A percentile compares a stretch with the other conserved stretches of the same genome.
Evolutionary conservation across 768 basidiomycete species (phyloP).

Genomic region (Mycena vulgaris): DNA sequence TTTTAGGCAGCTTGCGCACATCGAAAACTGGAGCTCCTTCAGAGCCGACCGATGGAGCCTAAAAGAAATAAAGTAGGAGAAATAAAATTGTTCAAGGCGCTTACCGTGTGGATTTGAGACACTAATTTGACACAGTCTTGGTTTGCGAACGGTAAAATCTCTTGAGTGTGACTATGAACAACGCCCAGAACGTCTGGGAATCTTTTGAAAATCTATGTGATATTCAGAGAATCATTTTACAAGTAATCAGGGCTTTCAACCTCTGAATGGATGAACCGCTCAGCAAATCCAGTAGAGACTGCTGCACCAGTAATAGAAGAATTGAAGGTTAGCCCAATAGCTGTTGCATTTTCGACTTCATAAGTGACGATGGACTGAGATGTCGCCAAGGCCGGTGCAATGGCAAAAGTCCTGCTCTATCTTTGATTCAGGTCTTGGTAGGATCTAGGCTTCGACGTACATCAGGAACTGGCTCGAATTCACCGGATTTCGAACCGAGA

Average conservation of each 20-base stretch:
- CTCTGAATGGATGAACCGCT: slow-evolving; percentile 44
- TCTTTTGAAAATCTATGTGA: slow-evolving; percentile 35
- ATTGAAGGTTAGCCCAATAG: slow-evolving; percentile 40
- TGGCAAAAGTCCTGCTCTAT: slow-evolving; percentile 43
- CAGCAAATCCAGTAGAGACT: slow-evolving; percentile 40
- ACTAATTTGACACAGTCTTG: slow-evolving; percentile 29
- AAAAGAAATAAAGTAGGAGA: background rate
- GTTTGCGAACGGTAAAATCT: slow-evolving; percentile 40
- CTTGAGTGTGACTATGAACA: slow-evolving; percentile 36
- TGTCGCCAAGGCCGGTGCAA: slow-evolving; percentile 41
- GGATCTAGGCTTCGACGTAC: slow-evolving; percentile 8
- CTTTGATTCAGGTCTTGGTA: background rate
- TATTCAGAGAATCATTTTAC: background rate
- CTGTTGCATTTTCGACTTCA: slow-evolving; percentile 39
- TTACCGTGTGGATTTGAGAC: slow-evolving; percentile 36
- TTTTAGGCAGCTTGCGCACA: slow-evolving; percentile 24
- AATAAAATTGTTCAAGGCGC: background rate
- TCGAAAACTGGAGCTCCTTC: slow-evolving; percentile 40
- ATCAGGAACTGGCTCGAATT: slow-evolving; percentile 42
- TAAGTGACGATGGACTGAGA: slow-evolving; percentile 41
- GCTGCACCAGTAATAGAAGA: slow-evolving; percentile 35
- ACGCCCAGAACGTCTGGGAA: slow-evolving; percentile 40
- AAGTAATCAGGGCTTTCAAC: slow-evolving; percentile 8
- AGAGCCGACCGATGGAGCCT: slow-evolving; percentile 30
- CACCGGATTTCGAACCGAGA: slow-evolving; percentile 39